phyloP scores from a whole-genome alignment of 202 grass and related monocot species.

The Zizania palustris region DNA sequence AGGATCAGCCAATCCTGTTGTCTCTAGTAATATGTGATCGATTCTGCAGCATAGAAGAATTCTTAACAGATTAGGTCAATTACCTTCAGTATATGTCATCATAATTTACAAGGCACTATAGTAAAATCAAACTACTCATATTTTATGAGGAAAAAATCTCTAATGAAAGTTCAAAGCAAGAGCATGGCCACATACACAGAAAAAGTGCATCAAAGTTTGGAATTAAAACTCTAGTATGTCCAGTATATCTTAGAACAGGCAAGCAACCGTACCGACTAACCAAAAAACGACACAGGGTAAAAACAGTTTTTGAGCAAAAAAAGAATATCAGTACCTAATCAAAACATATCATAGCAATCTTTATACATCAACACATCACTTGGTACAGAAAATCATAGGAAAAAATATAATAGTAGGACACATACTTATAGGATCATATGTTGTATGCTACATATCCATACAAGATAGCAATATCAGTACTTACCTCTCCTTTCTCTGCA shows the following conservation, averaged over 20 bases:
- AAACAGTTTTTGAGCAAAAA: slow-evolving; percentile 9
- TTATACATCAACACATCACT: not conserved
- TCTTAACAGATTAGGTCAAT: slow-evolving; percentile 36
- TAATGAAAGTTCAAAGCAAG: slow-evolving; percentile 19
- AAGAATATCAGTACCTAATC: slow-evolving; percentile 19
- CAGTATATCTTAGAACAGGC: slow-evolving; percentile 5
- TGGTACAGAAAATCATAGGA: slow-evolving; percentile 20
- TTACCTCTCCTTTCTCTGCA: slow-evolving; percentile 91
- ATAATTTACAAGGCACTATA: slow-evolving; percentile 4
- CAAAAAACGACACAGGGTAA: not conserved
- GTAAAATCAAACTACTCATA: slow-evolving; percentile 15
- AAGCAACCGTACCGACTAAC: slow-evolving; percentile 11
- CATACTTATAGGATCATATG: slow-evolving; percentile 12
- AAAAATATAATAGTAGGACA: not conserved
- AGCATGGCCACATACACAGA: not conserved
- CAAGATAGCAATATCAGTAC: slow-evolving; percentile 7
- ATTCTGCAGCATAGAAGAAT: slow-evolving; percentile 59
- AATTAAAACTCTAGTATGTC: not conserved
- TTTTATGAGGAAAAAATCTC: not conserved
- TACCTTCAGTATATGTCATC: not conserved
- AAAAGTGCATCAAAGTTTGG: not conserved
- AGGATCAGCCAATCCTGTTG: slow-evolving; percentile 88
- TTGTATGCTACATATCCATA: not conserved
- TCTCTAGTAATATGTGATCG: slow-evolving; percentile 98
- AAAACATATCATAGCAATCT: slow-evolving; percentile 14